Evolutionary conservation across 1,139 yeast species (phyloP), one percentile per base, ranked within the genome.

Genomic region (Lodderomyces metapsilosis): DNA sequence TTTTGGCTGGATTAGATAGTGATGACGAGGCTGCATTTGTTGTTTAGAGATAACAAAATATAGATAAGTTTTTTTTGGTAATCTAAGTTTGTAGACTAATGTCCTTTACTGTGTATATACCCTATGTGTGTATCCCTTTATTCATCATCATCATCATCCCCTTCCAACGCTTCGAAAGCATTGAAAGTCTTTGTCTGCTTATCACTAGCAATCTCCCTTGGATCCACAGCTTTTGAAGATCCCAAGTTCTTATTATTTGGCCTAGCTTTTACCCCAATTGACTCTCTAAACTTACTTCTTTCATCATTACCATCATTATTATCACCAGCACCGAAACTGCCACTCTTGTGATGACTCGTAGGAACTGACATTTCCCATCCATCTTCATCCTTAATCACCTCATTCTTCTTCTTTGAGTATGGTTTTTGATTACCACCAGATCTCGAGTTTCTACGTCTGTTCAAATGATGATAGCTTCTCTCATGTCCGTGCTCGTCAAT

Each of bases 111-210:
- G n/a, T n/a, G n/a, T n/a, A n/a, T n/a, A n/a, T n/a, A n/a, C n/a
- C n/a, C n/a, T n/a, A n/a, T n/a, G n/a, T n/a, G n/a, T n/a, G n/a
- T n/a, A n/a, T n/a, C n/a, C 22, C 5, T n/a, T 31, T 25, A 6
- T 25, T 43, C 43, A 11, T 57, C 58, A 37, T 55, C 53, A 31
- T 64, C 74, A 23, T 71, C 78, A 40, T 78, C 84, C 37, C 73
- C 81, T 35, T 80, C 88, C 57, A 85, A 76, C 30, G 91, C 91
- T 52, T 82, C 89, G 59, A 85, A 85, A 8, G 92, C 91, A 63
- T 85, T 85, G 71, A 84, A 85, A 22, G 78, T 70, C 37, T 71
- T 74, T 49, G 78, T 78, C 48, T 78, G 85, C 52, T 82, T 78
- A 51, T 82, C 88, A 34, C 87, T 80, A 52, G 78, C 71, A 43